A percentile compares a stretch with the other conserved stretches of the same genome.
Evolutionary conservation across 2,329 filamentous ascomycete genomes (phyloP).

Genomic region (Knoxdaviesia proteae): DNA sequence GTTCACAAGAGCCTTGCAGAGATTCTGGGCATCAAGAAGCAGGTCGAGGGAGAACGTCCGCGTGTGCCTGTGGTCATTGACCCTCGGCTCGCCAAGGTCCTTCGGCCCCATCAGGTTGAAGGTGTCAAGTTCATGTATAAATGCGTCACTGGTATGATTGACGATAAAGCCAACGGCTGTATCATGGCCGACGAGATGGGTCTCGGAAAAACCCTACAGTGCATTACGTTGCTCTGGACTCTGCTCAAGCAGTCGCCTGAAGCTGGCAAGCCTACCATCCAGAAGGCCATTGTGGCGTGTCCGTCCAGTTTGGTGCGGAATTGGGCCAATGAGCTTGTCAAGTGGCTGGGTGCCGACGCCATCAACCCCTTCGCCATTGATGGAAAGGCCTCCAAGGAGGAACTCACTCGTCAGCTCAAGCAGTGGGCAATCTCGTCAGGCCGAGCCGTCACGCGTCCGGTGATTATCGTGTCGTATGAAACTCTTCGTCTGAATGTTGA

Average conservation of each 20-base stretch:
- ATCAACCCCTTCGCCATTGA: constrained; percentile 90
- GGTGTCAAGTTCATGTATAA: constrained; percentile 95
- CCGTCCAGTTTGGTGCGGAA: constrained; percentile 92
- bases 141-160: constrained; percentile 87
- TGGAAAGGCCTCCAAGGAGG: constrained; percentile 87
- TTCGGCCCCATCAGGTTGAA: constrained; percentile 92
- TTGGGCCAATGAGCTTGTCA: constrained; percentile 91
- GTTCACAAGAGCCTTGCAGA: constrained; percentile 91
- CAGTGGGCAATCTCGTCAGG: constrained; percentile 90
- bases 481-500: constrained; percentile 81
- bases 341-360: constrained; percentile 88
- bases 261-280: constrained; percentile 80
- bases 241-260: constrained; percentile 87
- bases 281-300: constrained; percentile 92
- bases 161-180: constrained; percentile 82
- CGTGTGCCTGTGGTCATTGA: constrained; percentile 96
- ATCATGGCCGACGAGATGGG: constrained; percentile 99
- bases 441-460: constrained; percentile 72
- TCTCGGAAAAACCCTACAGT: constrained; percentile 89
- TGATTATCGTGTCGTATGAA: constrained; percentile 96
- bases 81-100: constrained; percentile 66
- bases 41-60: constrained; percentile 57
- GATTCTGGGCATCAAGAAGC: constrained; percentile 85
- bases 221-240: constrained; percentile 93
- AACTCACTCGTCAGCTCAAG: constrained; percentile 69